A percentile compares a stretch with the other conserved stretches of the same genome.
Conservation (phyloP, 495 filamentous ascomycete genomes). For the Rostrohypoxylon terebratum region DNA sequence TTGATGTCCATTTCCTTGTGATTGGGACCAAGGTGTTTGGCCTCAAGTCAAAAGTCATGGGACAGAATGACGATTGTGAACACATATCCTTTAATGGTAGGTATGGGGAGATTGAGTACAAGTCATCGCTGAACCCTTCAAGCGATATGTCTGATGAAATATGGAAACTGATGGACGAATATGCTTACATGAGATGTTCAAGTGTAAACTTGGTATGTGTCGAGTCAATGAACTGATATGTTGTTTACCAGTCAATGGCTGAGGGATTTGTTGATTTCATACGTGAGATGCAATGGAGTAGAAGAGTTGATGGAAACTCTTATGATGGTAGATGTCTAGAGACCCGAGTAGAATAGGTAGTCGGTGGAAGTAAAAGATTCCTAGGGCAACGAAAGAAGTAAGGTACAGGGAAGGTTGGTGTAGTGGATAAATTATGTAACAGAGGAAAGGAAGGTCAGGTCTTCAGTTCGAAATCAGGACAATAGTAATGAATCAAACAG, state of each 20-base stretch:
- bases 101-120: too few relatives aligned
- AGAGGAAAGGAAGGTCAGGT: background rate
- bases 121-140: too few relatives aligned
- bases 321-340: background rate
- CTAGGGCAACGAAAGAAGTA: background rate
- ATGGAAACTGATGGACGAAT: background rate
- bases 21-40: background rate
- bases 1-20: background rate
- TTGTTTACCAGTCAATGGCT: background rate
- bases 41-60: too few relatives aligned
- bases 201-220: too few relatives aligned
- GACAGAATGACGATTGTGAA: too few relatives aligned
- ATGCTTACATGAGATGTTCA: constrained; percentile 1
- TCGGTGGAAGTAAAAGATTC: background rate
- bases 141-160: background rate
- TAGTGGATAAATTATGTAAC: background rate
- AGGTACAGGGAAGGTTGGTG: background rate
- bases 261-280: background rate
- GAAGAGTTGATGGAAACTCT: background rate
- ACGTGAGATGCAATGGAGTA: too few relatives aligned
- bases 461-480: background rate
- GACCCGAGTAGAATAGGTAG: background rate
- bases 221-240: background rate
- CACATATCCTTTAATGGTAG: too few relatives aligned
- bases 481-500: background rate